Evolutionary conservation across 2,329 filamentous ascomycete species (phyloP).

Genomic region (Aspergillus ustus): DNA sequence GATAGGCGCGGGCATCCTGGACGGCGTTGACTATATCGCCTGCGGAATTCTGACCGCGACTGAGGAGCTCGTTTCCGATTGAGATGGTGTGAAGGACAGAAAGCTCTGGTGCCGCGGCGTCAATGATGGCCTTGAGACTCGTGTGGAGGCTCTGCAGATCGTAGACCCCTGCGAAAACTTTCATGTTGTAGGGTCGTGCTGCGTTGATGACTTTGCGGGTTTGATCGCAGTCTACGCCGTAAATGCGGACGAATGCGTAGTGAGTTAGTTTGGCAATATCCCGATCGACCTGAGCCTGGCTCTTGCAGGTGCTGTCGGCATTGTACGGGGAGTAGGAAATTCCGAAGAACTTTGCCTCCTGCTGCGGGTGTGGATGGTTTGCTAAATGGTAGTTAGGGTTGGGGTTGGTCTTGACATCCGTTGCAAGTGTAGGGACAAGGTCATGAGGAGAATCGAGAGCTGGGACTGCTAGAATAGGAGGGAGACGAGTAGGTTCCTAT

Average conservation of each 20-base stretch:
- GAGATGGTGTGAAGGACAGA: slow-evolving; percentile 69
- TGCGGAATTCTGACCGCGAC: slow-evolving; percentile 61
- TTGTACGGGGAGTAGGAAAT: slow-evolving; percentile 65
- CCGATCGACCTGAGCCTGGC: slow-evolving; percentile 61
- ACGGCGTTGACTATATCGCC: slow-evolving; percentile 62
- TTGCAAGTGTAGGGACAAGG: slow-evolving; percentile 9
- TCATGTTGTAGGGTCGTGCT: slow-evolving; percentile 67
- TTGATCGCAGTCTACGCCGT: slow-evolving; percentile 80
- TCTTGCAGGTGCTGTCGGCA: slow-evolving; percentile 67
- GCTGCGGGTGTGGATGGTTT: slow-evolving; percentile 5
- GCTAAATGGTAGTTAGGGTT: slow-evolving; percentile 16
- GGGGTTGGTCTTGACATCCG: neutral
- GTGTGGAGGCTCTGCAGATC: slow-evolving; percentile 60
- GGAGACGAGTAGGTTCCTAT: slow-evolving; percentile 4
- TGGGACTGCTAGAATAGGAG: slow-evolving; percentile 12
- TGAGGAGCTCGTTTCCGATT: slow-evolving; percentile 82
- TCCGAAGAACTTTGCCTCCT: slow-evolving; percentile 43
- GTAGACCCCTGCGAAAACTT: slow-evolving; percentile 77
- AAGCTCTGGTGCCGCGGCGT: slow-evolving; percentile 69
- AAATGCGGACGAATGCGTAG: slow-evolving; percentile 73
- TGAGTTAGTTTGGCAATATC: slow-evolving; percentile 65
- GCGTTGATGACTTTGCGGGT: slow-evolving; percentile 65
- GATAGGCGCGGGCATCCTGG: slow-evolving; percentile 58
- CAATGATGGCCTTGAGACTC: slow-evolving; percentile 66
- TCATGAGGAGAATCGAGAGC: neutral